Evolutionary conservation across 805 yeast genomes (phyloP).

Genomic region (Ogataea salicorniae): DNA sequence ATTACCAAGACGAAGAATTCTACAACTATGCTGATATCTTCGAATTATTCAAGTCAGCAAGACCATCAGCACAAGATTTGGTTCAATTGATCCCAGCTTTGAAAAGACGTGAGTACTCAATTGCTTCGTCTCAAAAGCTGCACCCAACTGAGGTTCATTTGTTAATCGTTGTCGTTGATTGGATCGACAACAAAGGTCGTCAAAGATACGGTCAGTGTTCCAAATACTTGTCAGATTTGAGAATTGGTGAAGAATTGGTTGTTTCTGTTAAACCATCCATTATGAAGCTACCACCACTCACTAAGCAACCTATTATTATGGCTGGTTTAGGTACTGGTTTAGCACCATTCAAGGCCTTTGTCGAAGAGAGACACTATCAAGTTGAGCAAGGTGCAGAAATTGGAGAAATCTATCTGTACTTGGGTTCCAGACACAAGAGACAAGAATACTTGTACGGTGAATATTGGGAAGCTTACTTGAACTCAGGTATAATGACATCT

Average conservation of each 20-base stretch:
- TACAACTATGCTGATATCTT: constrained; percentile 78
- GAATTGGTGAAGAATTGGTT: constrained; percentile 77
- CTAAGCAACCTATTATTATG: constrained; percentile 91
- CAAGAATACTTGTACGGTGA: constrained; percentile 96
- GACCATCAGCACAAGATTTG: constrained; percentile 68
- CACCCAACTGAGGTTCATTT: constrained; percentile 90
- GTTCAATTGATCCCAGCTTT: constrained; percentile 73
- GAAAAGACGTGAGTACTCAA: constrained; percentile 96
- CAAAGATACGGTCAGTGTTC: constrained; percentile 93
- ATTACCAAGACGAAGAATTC: constrained; percentile 78
- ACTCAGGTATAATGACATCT: constrained; percentile 87
- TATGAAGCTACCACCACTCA: constrained; percentile 87
- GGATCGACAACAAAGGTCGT: constrained; percentile 85
- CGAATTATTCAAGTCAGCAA: constrained; percentile 73
- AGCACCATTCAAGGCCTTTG: constrained; percentile 96
- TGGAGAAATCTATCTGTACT: constrained; percentile 80
- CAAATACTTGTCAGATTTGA: constrained; percentile 75
- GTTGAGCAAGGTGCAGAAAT: constrained; percentile 80
- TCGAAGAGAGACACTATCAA: constrained; percentile 95
- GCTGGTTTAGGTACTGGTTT: constrained; percentile 97
- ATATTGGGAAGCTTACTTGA: constrained; percentile 93
- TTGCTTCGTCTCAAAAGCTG: constrained; percentile 90
- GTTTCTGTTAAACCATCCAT: constrained; percentile 96
- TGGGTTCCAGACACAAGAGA: constrained; percentile 93
- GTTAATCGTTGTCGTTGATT: constrained; percentile 91